Evolutionary conservation across 2,329 filamentous ascomycete species (phyloP), one percentile per base, ranked within the genome.

Genomic region (Triangularia setosa): DNA sequence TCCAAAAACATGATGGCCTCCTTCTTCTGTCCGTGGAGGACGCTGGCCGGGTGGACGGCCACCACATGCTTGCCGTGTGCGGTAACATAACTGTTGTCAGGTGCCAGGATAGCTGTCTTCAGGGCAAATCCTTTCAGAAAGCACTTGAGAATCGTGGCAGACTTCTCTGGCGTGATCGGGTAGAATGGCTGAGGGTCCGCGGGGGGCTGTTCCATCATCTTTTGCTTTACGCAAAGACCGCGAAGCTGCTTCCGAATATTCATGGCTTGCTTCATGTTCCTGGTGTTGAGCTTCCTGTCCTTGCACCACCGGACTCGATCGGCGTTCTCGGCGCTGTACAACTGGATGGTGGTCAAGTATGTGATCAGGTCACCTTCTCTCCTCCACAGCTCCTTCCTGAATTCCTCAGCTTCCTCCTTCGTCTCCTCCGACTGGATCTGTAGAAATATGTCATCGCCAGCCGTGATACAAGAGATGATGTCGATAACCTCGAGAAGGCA

Each of bases 401-500:
- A 74, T 14, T 80, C 79, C 64, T 85, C 83, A 1, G 83, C 79
- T 21, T 83, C 79, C 60, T 87, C 84, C 23, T 78, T 77, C 2
- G 78, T 80, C 65, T 88, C 84, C 67, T 87, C 85, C 0, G 83
- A 83, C 57, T 84, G 83, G 0, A 87, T 75, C 55, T 86, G 84
- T 11, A 85, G 74, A 69, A 88, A 89, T 11, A 89, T 83, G 64
- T 87, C 86, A 58, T 87, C 85, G 52, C 87, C 87, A 0, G 85
- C 80, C 0, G 86, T 88, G 23, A 90, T 80, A 65, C 84, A 87
- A 0, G 87, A 80, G 35, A 90, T 90, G 62, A 97, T 89, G 72
- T 98, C 95, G 67, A 99, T 94, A 3, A 87, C 88, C 69, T 97
- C 92, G 0, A 89, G 76, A 1, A 97, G 78, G 70, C 93, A 96